Percentiles rank a stretch among this genome's conserved stretches.
Evolutionary conservation across 768 basidiomycete species (phyloP).

Genomic region (Mycena metata): DNA sequence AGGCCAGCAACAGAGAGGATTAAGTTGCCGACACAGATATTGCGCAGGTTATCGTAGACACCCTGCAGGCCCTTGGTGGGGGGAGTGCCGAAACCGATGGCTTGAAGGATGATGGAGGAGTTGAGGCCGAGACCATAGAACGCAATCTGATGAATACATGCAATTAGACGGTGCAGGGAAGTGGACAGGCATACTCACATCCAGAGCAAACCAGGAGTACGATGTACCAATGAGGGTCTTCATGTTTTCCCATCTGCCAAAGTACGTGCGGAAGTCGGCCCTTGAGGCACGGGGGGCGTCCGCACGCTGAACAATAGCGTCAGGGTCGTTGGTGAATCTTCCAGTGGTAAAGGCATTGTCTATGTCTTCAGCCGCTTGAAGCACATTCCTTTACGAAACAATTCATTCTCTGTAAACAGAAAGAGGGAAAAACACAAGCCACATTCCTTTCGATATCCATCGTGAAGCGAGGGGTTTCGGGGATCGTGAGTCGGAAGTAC

Average conservation of each 20-base stretch:
- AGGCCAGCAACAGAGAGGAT: slow-evolving; percentile 83
- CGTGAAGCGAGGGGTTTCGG: slow-evolving; percentile 91
- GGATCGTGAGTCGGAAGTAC: slow-evolving; percentile 94
- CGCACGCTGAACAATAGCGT: slow-evolving; percentile 70
- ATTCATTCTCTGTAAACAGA: too few relatives aligned
- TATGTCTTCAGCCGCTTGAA: slow-evolving; percentile 81
- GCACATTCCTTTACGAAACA: slow-evolving; percentile 85
- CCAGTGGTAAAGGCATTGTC: slow-evolving; percentile 72
- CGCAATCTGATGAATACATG: slow-evolving; percentile 66
- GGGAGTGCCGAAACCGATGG: slow-evolving; percentile 80
- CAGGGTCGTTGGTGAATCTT: slow-evolving; percentile 62
- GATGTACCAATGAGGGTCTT: slow-evolving; percentile 85
- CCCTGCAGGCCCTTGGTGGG: slow-evolving; percentile 47
- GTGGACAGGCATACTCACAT: slow-evolving; percentile 58
- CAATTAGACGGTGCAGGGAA: neutral
- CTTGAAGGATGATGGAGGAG: slow-evolving; percentile 77
- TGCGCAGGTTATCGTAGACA: slow-evolving; percentile 71
- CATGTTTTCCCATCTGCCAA: slow-evolving; percentile 79
- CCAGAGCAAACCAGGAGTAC: slow-evolving; percentile 92
- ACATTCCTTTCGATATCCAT: slow-evolving; percentile 94
- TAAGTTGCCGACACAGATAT: slow-evolving; percentile 81
- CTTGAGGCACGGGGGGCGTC: slow-evolving; percentile 77
- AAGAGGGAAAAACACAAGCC: too few relatives aligned
- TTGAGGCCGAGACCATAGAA: slow-evolving; percentile 94
- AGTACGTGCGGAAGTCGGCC: slow-evolving; percentile 77